Evolutionary conservation across 805 yeast genomes (phyloP).

Genomic region (Yarrowia divulgata): DNA sequence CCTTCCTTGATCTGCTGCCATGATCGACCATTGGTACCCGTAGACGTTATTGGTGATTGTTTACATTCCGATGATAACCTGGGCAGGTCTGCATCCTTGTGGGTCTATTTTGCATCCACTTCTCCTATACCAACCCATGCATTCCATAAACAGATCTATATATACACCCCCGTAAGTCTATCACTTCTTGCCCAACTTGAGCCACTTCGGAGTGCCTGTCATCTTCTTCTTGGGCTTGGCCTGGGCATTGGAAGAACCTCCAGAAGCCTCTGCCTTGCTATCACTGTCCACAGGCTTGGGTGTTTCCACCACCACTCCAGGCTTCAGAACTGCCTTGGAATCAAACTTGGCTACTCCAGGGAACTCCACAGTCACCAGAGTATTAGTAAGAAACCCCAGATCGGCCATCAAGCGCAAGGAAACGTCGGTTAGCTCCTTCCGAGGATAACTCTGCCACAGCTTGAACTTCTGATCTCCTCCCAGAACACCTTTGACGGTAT

Average conservation of each 20-base stretch:
- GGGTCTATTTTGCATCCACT: too few species aligned
- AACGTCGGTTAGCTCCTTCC: conserved; percentile 13
- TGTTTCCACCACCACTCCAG: conserved; percentile 21
- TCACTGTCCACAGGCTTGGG: conserved; percentile 26
- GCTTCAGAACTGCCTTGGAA: conserved; percentile 2
- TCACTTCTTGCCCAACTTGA: conserved; percentile 34
- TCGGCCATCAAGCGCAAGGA: conserved; percentile 22
- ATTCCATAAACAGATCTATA: neutral
- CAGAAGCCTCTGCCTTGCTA: neutral
- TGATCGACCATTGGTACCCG: neutral
- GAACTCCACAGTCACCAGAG: conserved; percentile 28
- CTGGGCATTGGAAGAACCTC: neutral
- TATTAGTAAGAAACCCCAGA: conserved; percentile 18
- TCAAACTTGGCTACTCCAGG: conserved; percentile 21
- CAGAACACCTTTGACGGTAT: conserved; percentile 1
- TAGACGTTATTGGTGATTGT: neutral
- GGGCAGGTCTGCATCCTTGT: neutral
- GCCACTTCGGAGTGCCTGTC: conserved; percentile 31
- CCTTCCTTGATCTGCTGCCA: neutral
- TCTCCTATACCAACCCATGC: neutral
- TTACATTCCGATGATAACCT: conserved; percentile 1
- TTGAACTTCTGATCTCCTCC: conserved; percentile 5
- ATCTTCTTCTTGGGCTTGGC: conserved; percentile 24
- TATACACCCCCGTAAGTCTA: neutral
- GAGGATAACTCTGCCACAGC: conserved; percentile 29